A percentile compares a stretch with the other conserved stretches of the same genome.
phyloP scores from a whole-genome alignment of 345 rosid species.

The Melaleuca quinquenervia region DNA sequence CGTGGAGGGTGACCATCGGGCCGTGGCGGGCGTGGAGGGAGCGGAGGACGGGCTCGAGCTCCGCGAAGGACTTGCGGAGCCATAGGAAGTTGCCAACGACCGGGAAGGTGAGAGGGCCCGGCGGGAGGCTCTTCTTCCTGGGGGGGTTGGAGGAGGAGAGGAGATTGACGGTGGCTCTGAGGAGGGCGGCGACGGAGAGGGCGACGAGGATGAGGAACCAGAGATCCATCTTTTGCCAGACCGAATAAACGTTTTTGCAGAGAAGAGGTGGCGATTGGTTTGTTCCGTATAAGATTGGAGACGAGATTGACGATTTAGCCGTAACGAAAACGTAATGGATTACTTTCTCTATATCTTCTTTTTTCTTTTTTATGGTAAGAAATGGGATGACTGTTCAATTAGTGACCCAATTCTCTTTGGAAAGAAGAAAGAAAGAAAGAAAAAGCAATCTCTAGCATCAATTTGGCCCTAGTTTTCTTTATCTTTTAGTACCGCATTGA shows the following conservation, averaged over 20 bases:
- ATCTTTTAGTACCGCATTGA: neutral
- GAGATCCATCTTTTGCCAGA: neutral
- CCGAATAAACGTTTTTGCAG: neutral
- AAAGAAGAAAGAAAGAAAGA: too few relatives aligned
- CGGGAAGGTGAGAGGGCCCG: neutral
- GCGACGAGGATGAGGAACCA: constrained; percentile 1
- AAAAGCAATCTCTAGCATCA: too few relatives aligned
- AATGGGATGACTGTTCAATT: neutral
- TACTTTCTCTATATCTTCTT: neutral
- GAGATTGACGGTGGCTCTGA: neutral
- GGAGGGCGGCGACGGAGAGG: neutral
- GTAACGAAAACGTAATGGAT: neutral
- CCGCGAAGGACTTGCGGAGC: constrained; percentile 1
- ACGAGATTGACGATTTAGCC: neutral
- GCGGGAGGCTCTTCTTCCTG: neutral
- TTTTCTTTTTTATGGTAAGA: rapidly evolving
- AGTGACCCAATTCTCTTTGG: neutral
- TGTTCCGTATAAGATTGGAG: neutral
- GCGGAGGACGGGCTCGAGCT: neutral
- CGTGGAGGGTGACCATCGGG: neutral
- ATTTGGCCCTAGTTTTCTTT: neutral
- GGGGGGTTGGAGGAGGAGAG: neutral
- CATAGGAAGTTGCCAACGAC: neutral
- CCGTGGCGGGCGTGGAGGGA: neutral
- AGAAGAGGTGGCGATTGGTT: neutral